Evolutionary conservation across 805 yeast species (phyloP), one percentile per base, ranked within the genome.

Genomic region (Pichia cabralensis): DNA sequence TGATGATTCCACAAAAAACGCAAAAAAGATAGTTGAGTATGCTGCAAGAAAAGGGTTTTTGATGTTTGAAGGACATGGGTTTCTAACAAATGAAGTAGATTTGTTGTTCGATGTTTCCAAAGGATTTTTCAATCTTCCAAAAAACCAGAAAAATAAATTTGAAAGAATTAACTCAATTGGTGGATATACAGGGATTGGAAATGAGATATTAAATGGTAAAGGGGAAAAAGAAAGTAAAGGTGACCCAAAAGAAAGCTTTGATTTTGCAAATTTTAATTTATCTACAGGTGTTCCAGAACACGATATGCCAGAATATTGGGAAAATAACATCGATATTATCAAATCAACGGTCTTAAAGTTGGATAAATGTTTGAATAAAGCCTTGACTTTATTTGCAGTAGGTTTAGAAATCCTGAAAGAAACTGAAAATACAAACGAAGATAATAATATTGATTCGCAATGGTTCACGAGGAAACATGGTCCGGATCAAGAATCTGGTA

Each of bases 401-500:
- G 85, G 81, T 2, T 60, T 82, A 32, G 57, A 73, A 38, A 71
- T 81, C 28, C n/a, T n/a, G n/a, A n/a, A n/a, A n/a, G n/a, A n/a
- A n/a, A n/a, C n/a, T n/a, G n/a, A n/a, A n/a, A n/a, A n/a, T n/a
- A n/a, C n/a, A n/a, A 80, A 78, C 39, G 74, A 68, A 36, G 44
- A 55, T 4, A 53, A 56, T 22, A 75, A 76, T 30, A 24, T 42
- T 16, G 74, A 69, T 38, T 48, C 50, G 8, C 63, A 73, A 13
- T 81, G 86, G 83, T 80, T 81, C 53, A 60, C 67, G 22, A 60
- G 68, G 7, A 68, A 80, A 47, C 83, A 79, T 47, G 58, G 62
- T 23, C 67, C 76, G 0, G 58, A 56, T 12, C 62, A 66, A 32
- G 29, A 26, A 10, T 71, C 80, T 17, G 85, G 86, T 11, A 63